Evolutionary conservation across 495 filamentous ascomycete species (phyloP).

Genomic region (Aspergillus steynii): DNA sequence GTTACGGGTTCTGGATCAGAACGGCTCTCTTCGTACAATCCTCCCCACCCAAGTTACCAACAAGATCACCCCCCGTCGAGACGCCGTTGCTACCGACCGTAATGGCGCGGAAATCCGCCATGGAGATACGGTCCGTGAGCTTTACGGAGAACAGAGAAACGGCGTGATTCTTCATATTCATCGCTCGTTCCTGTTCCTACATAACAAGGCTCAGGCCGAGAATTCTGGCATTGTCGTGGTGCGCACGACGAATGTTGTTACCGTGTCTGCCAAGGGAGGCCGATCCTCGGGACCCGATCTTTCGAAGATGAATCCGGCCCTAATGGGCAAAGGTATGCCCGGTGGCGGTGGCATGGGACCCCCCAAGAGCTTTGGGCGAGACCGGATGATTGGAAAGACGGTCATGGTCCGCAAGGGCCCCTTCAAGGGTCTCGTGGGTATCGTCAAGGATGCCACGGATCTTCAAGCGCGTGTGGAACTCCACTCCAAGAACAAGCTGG

Average conservation of each 20-base stretch:
- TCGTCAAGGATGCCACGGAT: slow-evolving; percentile 90
- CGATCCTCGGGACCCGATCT: slow-evolving; percentile 73
- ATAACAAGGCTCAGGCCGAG: slow-evolving; percentile 79
- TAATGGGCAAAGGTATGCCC: slow-evolving; percentile 61
- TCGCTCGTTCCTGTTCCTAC: slow-evolving; percentile 82
- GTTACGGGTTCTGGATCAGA: slow-evolving; percentile 85
- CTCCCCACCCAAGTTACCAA: slow-evolving; percentile 90
- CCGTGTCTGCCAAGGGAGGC: slow-evolving; percentile 88
- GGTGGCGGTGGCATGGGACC: slow-evolving; percentile 65
- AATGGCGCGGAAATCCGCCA: slow-evolving; percentile 89
- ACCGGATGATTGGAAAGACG: slow-evolving; percentile 87
- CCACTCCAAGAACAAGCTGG: slow-evolving; percentile 85
- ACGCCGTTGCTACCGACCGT: slow-evolving; percentile 87
- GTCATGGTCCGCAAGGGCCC: slow-evolving; percentile 80
- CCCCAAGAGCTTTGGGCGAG: slow-evolving; percentile 74
- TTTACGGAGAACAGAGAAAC: slow-evolving; percentile 77
- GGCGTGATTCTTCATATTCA: slow-evolving; percentile 92
- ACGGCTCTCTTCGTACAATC: slow-evolving; percentile 75
- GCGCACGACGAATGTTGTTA: slow-evolving; percentile 80
- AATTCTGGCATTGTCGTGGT: slow-evolving; percentile 90
- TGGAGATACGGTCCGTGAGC: slow-evolving; percentile 90
- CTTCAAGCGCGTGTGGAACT: slow-evolving; percentile 84
- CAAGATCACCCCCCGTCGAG: slow-evolving; percentile 73
- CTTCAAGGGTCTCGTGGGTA: slow-evolving; percentile 91
- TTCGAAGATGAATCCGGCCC: slow-evolving; percentile 87